Conservation (phyloP, 345 rosid genomes). For the Gossypium sturtianum region DNA sequence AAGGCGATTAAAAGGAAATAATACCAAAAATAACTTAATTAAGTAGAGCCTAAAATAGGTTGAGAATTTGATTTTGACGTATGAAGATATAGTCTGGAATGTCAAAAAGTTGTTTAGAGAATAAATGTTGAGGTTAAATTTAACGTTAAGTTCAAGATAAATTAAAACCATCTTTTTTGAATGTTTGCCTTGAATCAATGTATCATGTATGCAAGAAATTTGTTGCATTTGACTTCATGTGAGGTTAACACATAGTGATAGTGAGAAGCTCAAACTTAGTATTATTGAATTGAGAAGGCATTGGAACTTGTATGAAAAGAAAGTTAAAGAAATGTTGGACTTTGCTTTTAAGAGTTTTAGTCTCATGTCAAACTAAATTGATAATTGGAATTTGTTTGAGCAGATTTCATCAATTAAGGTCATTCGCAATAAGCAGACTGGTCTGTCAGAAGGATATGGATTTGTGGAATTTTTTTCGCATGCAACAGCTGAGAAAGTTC, state of each 20-base stretch:
- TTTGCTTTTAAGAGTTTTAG: background rate
- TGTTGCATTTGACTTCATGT: background rate
- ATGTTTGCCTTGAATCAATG: background rate
- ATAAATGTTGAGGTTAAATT: background rate
- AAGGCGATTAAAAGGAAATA: background rate
- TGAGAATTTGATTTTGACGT: background rate
- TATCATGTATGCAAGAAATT: background rate
- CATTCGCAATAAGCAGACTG: conserved; percentile 88
- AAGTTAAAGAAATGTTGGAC: background rate
- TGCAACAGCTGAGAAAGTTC: conserved; percentile 79
- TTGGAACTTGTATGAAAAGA: background rate
- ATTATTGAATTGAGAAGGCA: background rate
- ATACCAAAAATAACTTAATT: too few relatives aligned
- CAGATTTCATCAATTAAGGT: conserved; percentile 86
- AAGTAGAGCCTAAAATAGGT: background rate
- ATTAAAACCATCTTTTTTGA: background rate
- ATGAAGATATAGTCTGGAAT: background rate
- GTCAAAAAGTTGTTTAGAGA: background rate
- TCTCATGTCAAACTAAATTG: background rate
- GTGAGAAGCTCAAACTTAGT: background rate
- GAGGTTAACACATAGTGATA: background rate
- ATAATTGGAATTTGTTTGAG: conserved; percentile 8
- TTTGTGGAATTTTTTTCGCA: conserved; percentile 84
- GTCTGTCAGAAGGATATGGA: conserved; percentile 88
- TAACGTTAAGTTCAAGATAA: background rate